A percentile compares a stretch with the other conserved stretches of the same genome.
These are phyloP conservation scores for Dorcoceras hygrometricum DNA, from an alignment of 257 asterid species.

Conservation along the genomic window DNA sequence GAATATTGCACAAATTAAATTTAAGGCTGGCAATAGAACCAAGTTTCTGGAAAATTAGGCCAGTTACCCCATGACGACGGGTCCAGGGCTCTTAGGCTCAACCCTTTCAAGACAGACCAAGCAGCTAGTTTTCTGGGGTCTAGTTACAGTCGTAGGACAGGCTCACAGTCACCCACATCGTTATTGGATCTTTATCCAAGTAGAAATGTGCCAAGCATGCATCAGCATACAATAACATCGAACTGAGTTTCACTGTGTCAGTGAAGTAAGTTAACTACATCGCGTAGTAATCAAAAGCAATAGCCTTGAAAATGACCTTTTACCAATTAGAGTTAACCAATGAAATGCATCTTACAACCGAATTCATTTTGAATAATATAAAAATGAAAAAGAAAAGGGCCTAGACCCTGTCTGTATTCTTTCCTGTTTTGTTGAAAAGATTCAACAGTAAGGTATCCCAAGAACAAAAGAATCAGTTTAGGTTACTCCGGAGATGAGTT, in stretches of 20 bases:
- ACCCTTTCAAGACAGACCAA: neutral
- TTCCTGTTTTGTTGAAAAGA: slow-evolving; percentile 33
- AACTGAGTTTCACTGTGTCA: neutral
- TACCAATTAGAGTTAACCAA: slow-evolving; percentile 21
- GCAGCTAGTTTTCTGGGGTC: neutral
- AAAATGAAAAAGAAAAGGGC: neutral
- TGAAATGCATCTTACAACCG: slow-evolving; percentile 32
- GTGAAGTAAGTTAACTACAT: slow-evolving; percentile 20
- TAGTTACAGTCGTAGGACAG: neutral
- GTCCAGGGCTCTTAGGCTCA: too few species aligned
- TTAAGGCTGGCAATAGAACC: neutral
- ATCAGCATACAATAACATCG: neutral
- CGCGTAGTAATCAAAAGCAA: neutral
- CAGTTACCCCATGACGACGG: too few species aligned
- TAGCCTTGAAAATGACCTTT: neutral
- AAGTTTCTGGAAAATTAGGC: too few species aligned
- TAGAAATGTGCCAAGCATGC: neutral
- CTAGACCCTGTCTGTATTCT: slow-evolving; percentile 21
- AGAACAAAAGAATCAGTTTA: slow-evolving; percentile 34
- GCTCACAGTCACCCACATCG: neutral
- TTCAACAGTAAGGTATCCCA: slow-evolving; percentile 30
- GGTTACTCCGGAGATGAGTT: slow-evolving; percentile 43
- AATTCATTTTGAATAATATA: slow-evolving; percentile 11
- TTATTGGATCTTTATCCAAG: too few species aligned
- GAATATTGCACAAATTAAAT: neutral